Evolutionary conservation across 257 asterid genomes (phyloP).

Genomic region (Primulina huaijiensis): DNA sequence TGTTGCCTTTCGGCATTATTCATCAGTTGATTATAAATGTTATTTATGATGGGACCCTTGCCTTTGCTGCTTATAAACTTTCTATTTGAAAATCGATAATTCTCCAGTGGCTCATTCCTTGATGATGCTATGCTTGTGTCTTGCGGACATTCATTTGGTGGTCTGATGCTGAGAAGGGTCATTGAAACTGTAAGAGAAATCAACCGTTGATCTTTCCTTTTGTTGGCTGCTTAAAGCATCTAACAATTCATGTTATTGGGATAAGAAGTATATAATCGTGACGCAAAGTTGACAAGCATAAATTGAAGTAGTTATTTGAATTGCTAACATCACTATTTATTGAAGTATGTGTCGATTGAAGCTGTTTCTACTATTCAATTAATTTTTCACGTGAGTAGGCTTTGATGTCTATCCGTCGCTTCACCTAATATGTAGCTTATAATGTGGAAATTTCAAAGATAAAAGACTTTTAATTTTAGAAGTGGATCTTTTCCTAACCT

Average conservation of each 20-base stretch:
- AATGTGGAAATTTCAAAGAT: too few relatives aligned
- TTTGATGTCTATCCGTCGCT: too few relatives aligned
- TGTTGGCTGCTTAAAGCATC: slow-evolving; percentile 16
- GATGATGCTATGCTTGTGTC: slow-evolving; percentile 94
- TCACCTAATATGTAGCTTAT: too few relatives aligned
- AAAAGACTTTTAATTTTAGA: too few relatives aligned
- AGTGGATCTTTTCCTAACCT: too few relatives aligned
- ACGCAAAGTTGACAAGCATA: slow-evolving; percentile 18
- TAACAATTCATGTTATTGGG: slow-evolving; percentile 15
- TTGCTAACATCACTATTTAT: not conserved
- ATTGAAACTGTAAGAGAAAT: slow-evolving; percentile 67
- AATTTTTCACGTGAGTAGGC: too few relatives aligned
- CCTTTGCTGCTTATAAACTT: not conserved
- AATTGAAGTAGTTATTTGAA: slow-evolving; percentile 10
- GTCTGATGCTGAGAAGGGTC: slow-evolving; percentile 81
- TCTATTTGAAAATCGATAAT: slow-evolving; percentile 33
- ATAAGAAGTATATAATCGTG: slow-evolving; percentile 5
- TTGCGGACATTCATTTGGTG: slow-evolving; percentile 99
- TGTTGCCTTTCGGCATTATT: slow-evolving; percentile 9
- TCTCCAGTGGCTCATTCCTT: slow-evolving; percentile 79
- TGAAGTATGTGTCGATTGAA: not conserved
- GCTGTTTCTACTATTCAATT: too few relatives aligned
- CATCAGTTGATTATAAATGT: slow-evolving; percentile 25
- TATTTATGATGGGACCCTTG: not conserved
- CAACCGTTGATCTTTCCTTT: slow-evolving; percentile 15